Evolutionary conservation across 2,329 filamentous ascomycete species (phyloP).

Genomic region (Colletotrichum echinochloae): DNA sequence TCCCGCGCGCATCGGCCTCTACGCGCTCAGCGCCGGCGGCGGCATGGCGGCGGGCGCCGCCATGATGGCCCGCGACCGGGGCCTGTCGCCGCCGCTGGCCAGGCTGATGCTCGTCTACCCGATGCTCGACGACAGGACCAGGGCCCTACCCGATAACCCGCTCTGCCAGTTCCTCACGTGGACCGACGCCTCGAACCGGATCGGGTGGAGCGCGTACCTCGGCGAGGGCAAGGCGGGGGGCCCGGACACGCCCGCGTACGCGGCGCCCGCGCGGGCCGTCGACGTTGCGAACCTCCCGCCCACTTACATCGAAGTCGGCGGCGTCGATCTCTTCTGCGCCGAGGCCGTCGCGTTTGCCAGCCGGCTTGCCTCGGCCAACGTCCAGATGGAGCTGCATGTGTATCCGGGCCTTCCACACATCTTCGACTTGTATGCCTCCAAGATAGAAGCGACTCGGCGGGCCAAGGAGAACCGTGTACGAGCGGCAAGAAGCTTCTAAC

Average conservation of each 20-base stretch:
- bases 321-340: constrained; percentile 53
- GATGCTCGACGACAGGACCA: constrained; percentile 50
- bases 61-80: constrained; percentile 54
- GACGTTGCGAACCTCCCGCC: constrained; percentile 48
- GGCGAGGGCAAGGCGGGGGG: constrained; percentile 36
- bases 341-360: constrained; percentile 50
- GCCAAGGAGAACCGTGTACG: constrained; percentile 18
- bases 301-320: constrained; percentile 55
- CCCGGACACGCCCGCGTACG: constrained; percentile 36
- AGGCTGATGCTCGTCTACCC: constrained; percentile 51
- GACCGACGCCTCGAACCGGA: constrained; percentile 41
- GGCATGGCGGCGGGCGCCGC: constrained; percentile 44
- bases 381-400: constrained; percentile 55
- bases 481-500: constrained; percentile 15
- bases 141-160: constrained; percentile 15
- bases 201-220: constrained; percentile 45
- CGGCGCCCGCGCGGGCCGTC: constrained; percentile 43
- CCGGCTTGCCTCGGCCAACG: constrained; percentile 47
- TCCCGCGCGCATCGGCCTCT: constrained; percentile 41
- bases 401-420: constrained; percentile 56
- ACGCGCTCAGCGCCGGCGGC: constrained; percentile 44
- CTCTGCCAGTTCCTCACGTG: constrained; percentile 38
- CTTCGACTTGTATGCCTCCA: constrained; percentile 46
- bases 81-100: constrained; percentile 44
- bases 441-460: constrained; percentile 5